Evolutionary conservation across 176 grass and related monocot species (phyloP).

Genomic region (Oryza meyeriana): DNA sequence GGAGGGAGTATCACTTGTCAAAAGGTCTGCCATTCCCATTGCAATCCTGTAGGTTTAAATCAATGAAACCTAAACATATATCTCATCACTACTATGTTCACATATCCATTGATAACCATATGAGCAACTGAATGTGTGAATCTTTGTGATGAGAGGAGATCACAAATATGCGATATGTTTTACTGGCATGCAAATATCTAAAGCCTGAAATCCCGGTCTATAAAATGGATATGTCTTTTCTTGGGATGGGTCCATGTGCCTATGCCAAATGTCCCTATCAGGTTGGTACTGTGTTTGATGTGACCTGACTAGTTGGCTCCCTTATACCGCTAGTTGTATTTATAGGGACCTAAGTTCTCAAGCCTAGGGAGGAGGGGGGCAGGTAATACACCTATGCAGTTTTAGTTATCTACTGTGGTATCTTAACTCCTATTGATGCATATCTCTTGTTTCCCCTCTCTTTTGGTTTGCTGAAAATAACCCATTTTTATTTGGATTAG

Average conservation of each 20-base stretch:
- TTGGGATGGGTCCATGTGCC: background rate
- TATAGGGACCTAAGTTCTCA: background rate
- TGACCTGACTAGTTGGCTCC: background rate
- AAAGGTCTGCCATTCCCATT: background rate
- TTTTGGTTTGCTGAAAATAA: slow-evolving; percentile 7
- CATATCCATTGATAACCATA: background rate
- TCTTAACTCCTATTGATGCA: background rate
- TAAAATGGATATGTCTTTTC: background rate
- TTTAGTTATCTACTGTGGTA: background rate
- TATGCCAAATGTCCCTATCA: background rate
- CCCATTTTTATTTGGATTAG: slow-evolving; percentile 38
- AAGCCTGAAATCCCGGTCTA: background rate
- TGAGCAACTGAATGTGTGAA: background rate
- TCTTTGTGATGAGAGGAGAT: background rate
- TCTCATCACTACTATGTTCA: background rate
- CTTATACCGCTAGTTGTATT: background rate
- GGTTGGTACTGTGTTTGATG: background rate
- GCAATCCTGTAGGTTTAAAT: background rate
- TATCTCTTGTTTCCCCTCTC: background rate
- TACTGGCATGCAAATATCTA: background rate
- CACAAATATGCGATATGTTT: background rate
- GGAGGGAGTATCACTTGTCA: background rate
- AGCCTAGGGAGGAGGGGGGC: background rate
- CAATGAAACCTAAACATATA: background rate
- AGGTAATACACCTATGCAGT: background rate